Evolutionary conservation across 768 basidiomycete species (phyloP), one percentile per base, ranked within the genome.

Genomic region (Suillus discolor): DNA sequence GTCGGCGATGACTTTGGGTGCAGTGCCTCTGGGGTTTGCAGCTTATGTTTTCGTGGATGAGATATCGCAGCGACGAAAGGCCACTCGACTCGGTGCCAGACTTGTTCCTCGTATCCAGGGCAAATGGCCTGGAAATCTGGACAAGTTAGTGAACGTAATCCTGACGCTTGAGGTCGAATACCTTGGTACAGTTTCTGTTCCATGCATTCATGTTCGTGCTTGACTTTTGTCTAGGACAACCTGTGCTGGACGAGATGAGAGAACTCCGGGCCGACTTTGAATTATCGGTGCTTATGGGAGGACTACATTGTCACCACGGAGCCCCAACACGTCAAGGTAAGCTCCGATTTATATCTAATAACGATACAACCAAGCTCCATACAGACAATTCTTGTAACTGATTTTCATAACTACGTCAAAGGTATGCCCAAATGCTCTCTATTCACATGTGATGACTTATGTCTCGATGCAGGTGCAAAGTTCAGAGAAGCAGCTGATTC

Each of bases 231-330:
- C 5, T 62, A 80, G 79, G 74, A 25, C 61, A 70, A 1, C 34
- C 51, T n/a, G 1, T 74, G 16, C 57, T 70, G 54, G 73, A 77
- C 6, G 71, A 73, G 51, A 66, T 73, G 20, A 53, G 71, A 4
- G 38, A 67, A 57, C 64, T 71, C 28, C 28, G 78, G 78, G 18
- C 74, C 53, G 25, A 71, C 63, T 59, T 59, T 82, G 63, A 85
- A 87, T 68, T 23, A 86, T 63, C 72, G 80, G 7, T 72, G 83
- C 41, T 62, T 87, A 25, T 86, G 85, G 83, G 78, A 80, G n/a
- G 79, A 84, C 65, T 41, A 82, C 25, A 69, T 86, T 42, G 67
- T 88, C 38, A 88, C 88, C 0, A 72, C 75, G 0, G 81, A 78
- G 31, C 87, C 88, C 0, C 82, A 87, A 53, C 78, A 86, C 41